Percentiles rank a stretch among this genome's conserved stretches.
phyloP scores from a whole-genome alignment of 495 filamentous ascomycete species.

The Xylaria acuta region DNA sequence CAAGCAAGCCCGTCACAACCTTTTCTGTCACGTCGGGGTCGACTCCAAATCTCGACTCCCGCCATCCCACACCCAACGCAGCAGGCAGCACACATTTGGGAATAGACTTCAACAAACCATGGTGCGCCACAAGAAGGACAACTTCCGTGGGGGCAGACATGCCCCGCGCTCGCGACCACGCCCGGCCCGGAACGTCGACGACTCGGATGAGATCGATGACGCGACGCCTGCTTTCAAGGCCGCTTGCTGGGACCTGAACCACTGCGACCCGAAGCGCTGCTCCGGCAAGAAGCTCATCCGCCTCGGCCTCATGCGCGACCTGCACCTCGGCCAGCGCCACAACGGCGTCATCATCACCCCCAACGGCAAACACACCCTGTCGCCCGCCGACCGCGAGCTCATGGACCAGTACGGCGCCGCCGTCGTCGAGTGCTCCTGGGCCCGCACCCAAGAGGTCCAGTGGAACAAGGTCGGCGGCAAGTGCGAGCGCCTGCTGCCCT shows the following conservation, averaged over 20 bases:
- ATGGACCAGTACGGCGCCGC: conserved; percentile 90
- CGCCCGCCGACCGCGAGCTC: conserved; percentile 77
- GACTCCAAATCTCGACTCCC: background rate
- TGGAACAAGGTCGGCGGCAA: conserved; percentile 93
- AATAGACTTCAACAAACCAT: conserved; percentile 49
- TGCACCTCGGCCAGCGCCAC: conserved; percentile 89
- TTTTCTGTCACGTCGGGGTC: background rate
- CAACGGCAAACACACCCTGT: conserved; percentile 85
- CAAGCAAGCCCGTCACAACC: too few species aligned
- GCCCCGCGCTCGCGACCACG: conserved; percentile 46
- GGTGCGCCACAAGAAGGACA: conserved; percentile 96
- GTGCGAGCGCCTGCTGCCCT: conserved; percentile 90
- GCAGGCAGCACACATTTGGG: background rate
- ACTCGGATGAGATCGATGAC: conserved; percentile 48
- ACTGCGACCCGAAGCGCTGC: conserved; percentile 96
- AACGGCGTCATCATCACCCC: conserved; percentile 91
- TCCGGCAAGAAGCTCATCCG: conserved; percentile 93
- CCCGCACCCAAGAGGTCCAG: conserved; percentile 86
- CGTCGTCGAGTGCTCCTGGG: conserved; percentile 98
- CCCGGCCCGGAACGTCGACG: conserved; percentile 41
- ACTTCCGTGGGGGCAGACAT: conserved; percentile 73
- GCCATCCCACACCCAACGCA: background rate
- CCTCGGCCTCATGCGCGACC: conserved; percentile 89
- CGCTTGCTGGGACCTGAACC: conserved; percentile 96
- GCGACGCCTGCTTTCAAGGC: conserved; percentile 78